Conservation (phyloP, 768 basidiomycete species). For the Royoungia palumana region DNA sequence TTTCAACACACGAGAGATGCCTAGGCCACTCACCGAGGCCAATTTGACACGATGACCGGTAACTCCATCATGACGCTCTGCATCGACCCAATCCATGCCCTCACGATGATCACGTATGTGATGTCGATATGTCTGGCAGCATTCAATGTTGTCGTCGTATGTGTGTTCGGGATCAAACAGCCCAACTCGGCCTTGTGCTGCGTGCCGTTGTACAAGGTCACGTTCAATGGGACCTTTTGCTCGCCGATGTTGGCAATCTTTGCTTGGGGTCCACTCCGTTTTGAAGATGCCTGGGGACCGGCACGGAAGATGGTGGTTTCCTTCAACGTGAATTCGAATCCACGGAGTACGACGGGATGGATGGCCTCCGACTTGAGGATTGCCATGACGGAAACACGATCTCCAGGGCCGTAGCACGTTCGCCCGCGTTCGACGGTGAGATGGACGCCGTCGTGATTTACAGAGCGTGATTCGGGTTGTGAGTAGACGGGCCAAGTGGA, state of each 20-base stretch:
- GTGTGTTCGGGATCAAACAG: conserved; percentile 65
- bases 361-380: conserved; percentile 69
- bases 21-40: conserved; percentile 61
- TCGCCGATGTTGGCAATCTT: conserved; percentile 58
- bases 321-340: conserved; percentile 77
- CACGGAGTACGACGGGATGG: conserved; percentile 69
- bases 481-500: conserved; percentile 91
- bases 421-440: conserved; percentile 72
- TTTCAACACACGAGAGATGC: background rate
- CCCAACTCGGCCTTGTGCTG: conserved; percentile 70
- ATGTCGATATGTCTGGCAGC: conserved; percentile 85
- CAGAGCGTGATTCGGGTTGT: conserved; percentile 68
- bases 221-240: conserved; percentile 68
- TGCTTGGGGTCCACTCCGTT: conserved; percentile 57
- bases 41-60: conserved; percentile 80
- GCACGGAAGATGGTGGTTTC: conserved; percentile 78
- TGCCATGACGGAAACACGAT: conserved; percentile 69
- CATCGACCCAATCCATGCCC: conserved; percentile 71
- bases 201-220: conserved; percentile 69
- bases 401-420: conserved; percentile 85
- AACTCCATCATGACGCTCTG: conserved; percentile 66
- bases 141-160: conserved; percentile 78
- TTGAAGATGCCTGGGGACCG: conserved; percentile 46
- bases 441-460: conserved; percentile 63
- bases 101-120: conserved; percentile 72